Conservation (phyloP, 108 stramenopile species). For the Seminavis robusta region DNA sequence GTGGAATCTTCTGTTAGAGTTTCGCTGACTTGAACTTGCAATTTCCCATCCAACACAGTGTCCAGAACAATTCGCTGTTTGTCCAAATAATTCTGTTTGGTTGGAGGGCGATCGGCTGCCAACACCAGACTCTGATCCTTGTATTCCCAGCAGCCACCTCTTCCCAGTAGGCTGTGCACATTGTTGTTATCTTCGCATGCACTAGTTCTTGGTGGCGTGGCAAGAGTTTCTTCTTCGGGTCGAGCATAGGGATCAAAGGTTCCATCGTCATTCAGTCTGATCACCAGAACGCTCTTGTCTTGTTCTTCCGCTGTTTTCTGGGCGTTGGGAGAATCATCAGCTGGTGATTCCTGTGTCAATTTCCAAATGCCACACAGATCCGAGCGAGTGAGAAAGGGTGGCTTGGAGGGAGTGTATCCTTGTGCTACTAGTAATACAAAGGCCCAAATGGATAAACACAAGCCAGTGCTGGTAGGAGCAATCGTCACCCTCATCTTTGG, state of each 20-base stretch:
- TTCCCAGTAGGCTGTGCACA: not conserved
- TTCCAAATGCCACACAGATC: conserved; percentile 17
- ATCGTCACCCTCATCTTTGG: no score
- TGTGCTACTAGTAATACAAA: no score
- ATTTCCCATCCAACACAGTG: conserved; percentile 13
- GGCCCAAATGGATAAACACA: no score
- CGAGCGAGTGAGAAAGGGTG: no score
- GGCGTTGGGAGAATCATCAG: not conserved
- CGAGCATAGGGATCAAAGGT: conserved; percentile 16
- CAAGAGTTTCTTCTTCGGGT: no score
- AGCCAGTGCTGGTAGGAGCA: no score
- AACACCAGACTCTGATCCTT: conserved; percentile 10
- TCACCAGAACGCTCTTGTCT: no score
- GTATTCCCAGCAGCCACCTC: conserved; percentile 21
- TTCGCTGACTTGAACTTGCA: conserved; percentile 3
- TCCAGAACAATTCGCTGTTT: no score
- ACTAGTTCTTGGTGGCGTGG: not conserved
- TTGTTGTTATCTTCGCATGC: no score
- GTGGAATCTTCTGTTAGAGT: not conserved
- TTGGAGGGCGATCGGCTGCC: conserved; percentile 14
- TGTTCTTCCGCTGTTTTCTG: conserved; percentile 2
- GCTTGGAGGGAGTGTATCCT: no score
- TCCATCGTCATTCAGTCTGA: conserved; percentile 18
- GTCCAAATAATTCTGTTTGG: no score
- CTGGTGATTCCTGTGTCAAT: conserved; percentile 1